Conservation (phyloP, 495 filamentous ascomycete genomes). For the Penicillium paxilli region DNA sequence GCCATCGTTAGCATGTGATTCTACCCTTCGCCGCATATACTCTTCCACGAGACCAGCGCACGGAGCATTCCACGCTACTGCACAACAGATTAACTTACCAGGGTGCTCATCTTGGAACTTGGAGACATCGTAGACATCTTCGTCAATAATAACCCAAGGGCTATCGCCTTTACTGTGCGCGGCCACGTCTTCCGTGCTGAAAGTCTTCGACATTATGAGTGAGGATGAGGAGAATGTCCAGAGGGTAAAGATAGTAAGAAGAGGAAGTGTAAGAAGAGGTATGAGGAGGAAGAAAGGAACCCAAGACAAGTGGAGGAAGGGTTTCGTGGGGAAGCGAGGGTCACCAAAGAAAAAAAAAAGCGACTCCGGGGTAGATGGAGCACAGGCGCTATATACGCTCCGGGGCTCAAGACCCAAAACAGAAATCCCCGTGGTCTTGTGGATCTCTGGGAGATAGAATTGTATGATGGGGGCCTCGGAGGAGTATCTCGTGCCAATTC, state of each 20-base stretch:
- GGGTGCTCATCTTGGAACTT: conserved; percentile 94
- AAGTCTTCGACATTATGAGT: conserved; percentile 79
- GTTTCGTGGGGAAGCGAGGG: conserved; percentile 7
- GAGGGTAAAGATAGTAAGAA: conserved; percentile 2
- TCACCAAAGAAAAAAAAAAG: conserved; percentile 17
- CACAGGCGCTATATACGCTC: conserved; percentile 17
- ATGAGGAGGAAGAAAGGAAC: neutral
- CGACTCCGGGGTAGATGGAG: conserved; percentile 28
- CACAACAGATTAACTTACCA: conserved; percentile 63
- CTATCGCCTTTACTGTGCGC: conserved; percentile 84
- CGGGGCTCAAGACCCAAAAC: conserved; percentile 9
- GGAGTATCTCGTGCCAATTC: conserved; percentile 6
- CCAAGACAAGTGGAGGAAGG: conserved; percentile 4
- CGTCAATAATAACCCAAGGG: conserved; percentile 89
- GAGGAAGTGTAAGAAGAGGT: neutral
- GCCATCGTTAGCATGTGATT: conserved; percentile 14
- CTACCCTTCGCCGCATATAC: no score
- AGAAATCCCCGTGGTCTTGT: conserved; percentile 11
- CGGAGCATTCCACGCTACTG: no score
- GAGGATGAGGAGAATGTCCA: neutral
- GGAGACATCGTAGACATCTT: conserved; percentile 95
- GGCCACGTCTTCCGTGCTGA: conserved; percentile 80
- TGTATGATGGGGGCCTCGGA: conserved; percentile 33
- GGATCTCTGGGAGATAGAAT: neutral
- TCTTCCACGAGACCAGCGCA: neutral